Evolutionary conservation across 78 protist genomes (phyloP), one percentile per base, ranked within the genome.

Genomic region (Reticulomyxa filosa): DNA sequence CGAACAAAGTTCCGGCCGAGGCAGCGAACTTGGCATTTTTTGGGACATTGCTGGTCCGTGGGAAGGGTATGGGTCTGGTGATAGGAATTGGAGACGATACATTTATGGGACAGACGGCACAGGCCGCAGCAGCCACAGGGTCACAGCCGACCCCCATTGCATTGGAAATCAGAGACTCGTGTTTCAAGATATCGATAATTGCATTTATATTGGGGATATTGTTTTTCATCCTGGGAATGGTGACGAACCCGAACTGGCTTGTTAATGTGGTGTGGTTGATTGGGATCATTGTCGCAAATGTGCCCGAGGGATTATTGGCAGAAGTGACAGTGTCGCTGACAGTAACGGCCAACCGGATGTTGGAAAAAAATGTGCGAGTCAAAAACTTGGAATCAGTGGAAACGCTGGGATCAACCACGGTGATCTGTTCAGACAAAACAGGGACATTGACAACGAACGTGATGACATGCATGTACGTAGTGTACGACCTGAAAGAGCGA

Each of bases 401-500:
- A 38, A 70, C 78, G 32, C 70, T 76, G 8, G 87, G 84, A 25
- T 35, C 68, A 22, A 70, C 75, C 23, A 46, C 75, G 27, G 50
- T 32, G 26, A 74, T 82, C 65, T 56, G 56, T 27, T 36, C 70
- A 32, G 86, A 77, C 73, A 76, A 77, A 67, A 82, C 87, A n/a
- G 87, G 87, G 29, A 82, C 87, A 25, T 67, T 82, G 10, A 82
- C 80, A 36, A 74, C 73, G 67, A 83, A 83, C 77, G 46, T 62
- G 30, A 83, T 83, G 87, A 76, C 80, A 51, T 23, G 42, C 37
- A 22, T 30, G 26, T 38, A 2, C 34, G 91, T 87, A 57, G 92
- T 91, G 3, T 83, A 90, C 27, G 97, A 92, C 55, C 56, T 81
- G 17, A 93, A 87, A 22, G 53, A n/a, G n/a, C n/a, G n/a, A n/a